Evolutionary conservation across 768 basidiomycete species (phyloP).

Genomic region (Infundibulicybe gibba): DNA sequence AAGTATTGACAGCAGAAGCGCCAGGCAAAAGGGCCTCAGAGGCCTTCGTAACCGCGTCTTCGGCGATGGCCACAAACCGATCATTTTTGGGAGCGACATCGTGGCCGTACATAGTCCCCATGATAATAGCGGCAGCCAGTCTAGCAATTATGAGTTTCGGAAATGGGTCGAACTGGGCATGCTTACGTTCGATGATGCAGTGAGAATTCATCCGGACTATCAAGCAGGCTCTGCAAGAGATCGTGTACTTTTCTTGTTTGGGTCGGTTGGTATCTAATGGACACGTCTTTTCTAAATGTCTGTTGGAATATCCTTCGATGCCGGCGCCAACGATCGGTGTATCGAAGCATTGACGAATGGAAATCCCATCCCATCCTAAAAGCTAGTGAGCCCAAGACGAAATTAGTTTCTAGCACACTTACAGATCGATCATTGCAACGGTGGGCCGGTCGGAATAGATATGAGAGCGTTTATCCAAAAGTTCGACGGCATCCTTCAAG

Average conservation of each 20-base stretch:
- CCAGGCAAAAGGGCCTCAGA: slow-evolving; percentile 15
- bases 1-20: slow-evolving; percentile 18
- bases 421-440: slow-evolving; percentile 12
- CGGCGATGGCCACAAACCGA: slow-evolving; percentile 16
- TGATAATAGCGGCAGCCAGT: slow-evolving; percentile 10
- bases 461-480: slow-evolving; percentile 16
- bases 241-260: slow-evolving; percentile 26
- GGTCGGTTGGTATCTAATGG: slow-evolving; percentile 22
- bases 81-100: slow-evolving; percentile 19
- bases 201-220: slow-evolving; percentile 20
- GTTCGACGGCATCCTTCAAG: slow-evolving; percentile 15
- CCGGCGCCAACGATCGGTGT: slow-evolving; percentile 31
- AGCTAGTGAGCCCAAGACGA: too few relatives aligned
- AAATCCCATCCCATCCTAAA: slow-evolving; percentile 22
- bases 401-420: neutral
- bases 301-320: slow-evolving; percentile 34
- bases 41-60: slow-evolving; percentile 10
- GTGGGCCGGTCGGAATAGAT: slow-evolving; percentile 17
- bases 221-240: slow-evolving; percentile 23
- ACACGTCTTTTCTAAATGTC: slow-evolving; percentile 22
- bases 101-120: slow-evolving; percentile 24
- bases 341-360: slow-evolving; percentile 27
- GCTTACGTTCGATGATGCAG: slow-evolving; percentile 12
- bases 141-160: neutral
- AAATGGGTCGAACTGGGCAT: neutral